phyloP scores from a whole-genome alignment of 2,329 filamentous ascomycete species.

The Fusarium chaquense region DNA sequence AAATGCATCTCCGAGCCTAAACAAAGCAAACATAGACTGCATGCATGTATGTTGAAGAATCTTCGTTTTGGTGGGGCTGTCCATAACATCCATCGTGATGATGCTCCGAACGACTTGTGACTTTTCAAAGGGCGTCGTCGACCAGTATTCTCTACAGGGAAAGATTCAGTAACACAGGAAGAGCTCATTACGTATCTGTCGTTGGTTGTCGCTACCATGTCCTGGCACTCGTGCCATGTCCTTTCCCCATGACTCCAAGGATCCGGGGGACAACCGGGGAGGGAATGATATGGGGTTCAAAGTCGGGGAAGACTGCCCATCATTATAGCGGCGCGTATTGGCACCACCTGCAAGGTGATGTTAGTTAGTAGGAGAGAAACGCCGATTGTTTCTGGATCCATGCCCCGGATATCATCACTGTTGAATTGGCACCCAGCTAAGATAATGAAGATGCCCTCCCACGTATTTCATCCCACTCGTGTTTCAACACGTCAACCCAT shows the following conservation, averaged over 20 bases:
- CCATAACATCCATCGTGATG: background rate
- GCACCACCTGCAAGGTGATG: constrained; percentile 1
- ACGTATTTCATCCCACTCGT: constrained; percentile 11
- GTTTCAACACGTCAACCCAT: constrained; percentile 15
- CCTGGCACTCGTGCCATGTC: constrained; percentile 18
- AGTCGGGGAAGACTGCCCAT: constrained; percentile 27
- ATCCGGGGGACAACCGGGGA: constrained; percentile 23
- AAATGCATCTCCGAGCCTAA: background rate
- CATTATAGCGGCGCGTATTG: constrained; percentile 8
- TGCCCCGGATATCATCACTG: background rate
- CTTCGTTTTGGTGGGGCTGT: constrained; percentile 13
- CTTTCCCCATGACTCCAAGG: constrained; percentile 25
- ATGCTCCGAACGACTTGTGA: background rate
- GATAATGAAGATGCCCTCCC: background rate
- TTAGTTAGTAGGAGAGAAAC: constrained; percentile 18
- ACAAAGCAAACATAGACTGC: constrained; percentile 9
- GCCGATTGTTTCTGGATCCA: constrained; percentile 18
- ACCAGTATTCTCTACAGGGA: background rate
- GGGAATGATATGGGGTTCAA: constrained; percentile 16
- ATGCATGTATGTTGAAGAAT: constrained; percentile 14
- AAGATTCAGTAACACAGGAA: background rate
- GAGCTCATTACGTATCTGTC: background rate
- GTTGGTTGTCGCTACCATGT: background rate
- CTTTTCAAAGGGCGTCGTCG: background rate
- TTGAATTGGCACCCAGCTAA: constrained; percentile 21